Percentiles rank a stretch among this genome's conserved stretches.
These are phyloP conservation scores for Emergomyces africanus DNA, from an alignment of 2,329 filamentous ascomycete genomes.

Conservation along the genomic window DNA sequence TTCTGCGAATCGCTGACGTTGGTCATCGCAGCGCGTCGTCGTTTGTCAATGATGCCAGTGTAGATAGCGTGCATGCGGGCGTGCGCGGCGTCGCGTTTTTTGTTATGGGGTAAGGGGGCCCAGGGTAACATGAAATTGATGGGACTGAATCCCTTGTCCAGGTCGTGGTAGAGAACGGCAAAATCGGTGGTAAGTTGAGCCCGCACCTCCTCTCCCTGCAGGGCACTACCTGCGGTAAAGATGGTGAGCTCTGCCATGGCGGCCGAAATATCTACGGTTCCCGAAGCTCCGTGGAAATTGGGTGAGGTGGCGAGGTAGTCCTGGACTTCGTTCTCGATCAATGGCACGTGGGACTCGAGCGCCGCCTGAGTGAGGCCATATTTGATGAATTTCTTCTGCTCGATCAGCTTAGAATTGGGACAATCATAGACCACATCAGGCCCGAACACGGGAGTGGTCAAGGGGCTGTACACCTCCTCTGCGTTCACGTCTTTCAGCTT, in stretches of 20 bases:
- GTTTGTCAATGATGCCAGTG: constrained; percentile 54
- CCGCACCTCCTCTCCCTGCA: constrained; percentile 46
- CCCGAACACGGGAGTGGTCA: constrained; percentile 62
- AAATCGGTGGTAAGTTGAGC: constrained; percentile 58
- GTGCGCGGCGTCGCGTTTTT: constrained; percentile 57
- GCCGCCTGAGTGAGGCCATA: constrained; percentile 49
- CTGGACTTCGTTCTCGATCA: constrained; percentile 61
- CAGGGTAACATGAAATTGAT: constrained; percentile 76
- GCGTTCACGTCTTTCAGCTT: constrained; percentile 83
- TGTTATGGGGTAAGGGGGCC: constrained; percentile 65
- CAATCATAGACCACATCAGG: constrained; percentile 83
- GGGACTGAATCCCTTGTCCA: constrained; percentile 65
- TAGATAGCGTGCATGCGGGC: constrained; percentile 59
- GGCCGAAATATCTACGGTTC: constrained; percentile 50
- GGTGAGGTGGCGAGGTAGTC: constrained; percentile 44
- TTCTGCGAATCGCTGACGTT: constrained; percentile 22
- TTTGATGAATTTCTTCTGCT: constrained; percentile 78
- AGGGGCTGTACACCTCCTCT: constrained; percentile 74
- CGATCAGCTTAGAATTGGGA: constrained; percentile 84
- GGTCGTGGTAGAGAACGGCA: constrained; percentile 64
- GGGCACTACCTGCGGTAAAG: constrained; percentile 45
- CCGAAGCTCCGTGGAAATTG: constrained; percentile 46
- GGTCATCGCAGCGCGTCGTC: constrained; percentile 34
- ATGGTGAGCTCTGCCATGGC: constrained; percentile 67
- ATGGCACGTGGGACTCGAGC: constrained; percentile 58